Evolutionary conservation across 805 yeast species (phyloP), one percentile per base, ranked within the genome.

Genomic region (Jamesozyma rosinii): DNA sequence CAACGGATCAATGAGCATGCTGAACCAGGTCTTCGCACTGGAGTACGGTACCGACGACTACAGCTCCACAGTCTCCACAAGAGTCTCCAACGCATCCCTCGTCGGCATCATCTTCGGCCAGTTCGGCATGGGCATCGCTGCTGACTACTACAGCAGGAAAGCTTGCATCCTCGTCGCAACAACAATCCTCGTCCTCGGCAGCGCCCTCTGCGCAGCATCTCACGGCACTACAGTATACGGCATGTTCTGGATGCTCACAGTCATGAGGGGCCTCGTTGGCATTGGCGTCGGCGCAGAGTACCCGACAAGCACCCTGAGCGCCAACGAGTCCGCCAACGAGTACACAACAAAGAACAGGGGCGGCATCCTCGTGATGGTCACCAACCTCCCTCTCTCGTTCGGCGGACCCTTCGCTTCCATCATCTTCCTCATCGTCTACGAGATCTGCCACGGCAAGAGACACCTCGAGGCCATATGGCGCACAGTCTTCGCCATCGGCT

Each of bases 281-380:
- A 40, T 40, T 35, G 43, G 43, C 29, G 43, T 40, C n/a, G 43
- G 43, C 15, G 38, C 43, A 19, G 43, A 40, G 17, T 40, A 40
- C 21, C 43, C 43, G 29, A 40, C 43, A 19, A 40, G 43, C 35
- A 40, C 43, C 2, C 22, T 40, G 20, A 40, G 43, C 35, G 43
- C 43, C 5, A 40, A 40, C 27, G 43, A 40, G 20, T 40, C 43
- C 20, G 43, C 43, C 17, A 40, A 40, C 15, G 43, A 40, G 29
- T 40, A 40, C 17, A 40, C 43, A 5, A 35, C 43, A 13, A 40
- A 29, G 13, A 40, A 34, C n/a, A 40, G 43, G 29, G 43, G 43
- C 14, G 38, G 43, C 21, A 35, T 40, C 13, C 15, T 40, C 6
- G 43, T 40, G 4, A 18, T 40, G 29, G 43, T 40, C 17, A 40